Base-by-base conservation (phyloP, 257 asterid genomes). In the Mitragyna speciosa region DNA sequence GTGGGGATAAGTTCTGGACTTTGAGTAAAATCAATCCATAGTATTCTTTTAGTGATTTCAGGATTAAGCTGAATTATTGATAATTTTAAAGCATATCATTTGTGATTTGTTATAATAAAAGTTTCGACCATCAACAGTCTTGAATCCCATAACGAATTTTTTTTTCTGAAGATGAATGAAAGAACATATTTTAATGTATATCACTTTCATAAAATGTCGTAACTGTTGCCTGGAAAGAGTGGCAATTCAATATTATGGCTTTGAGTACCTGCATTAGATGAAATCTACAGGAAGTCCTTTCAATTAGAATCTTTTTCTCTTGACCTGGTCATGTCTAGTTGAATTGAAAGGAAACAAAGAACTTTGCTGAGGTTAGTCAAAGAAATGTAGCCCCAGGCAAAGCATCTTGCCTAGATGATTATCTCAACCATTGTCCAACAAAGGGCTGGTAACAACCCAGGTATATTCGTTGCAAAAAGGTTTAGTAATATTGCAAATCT, bases 1-100 rank as follows among this genome's bases (percentile, higher is more conserved):
- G 78, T 68, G 96, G 93, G 68, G 82, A 77, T 81, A 92, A 85
- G 88, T 71, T 77, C 68, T 95, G 99, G 96, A 87, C 79, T 28
- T 83, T 86, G 72, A 86, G 89, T 68, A 87, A 80, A 72, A 86
- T 95, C 80, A 90, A 95, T 78, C 88, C 96, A 87, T 81, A 86
- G 83, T 84, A 76, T 69, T 64, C 22, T 54, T n/a, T n/a, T 68
- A 17, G 49, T 8, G 73, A 72, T 56, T 69, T 31, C 78, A 73
- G 75, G 76, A 15, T 76, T 45, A 76, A 43, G 82, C 77, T 49
- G 16, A 65, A 19, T 51, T 22, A 54, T 65, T 24, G 16, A 10
- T 9, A 30, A 51, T 39, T 12, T 3, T 17, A 30, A 15, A 76
- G 82, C 51, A 74, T 45, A 83, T 76, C 58, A 85, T 67, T 59